Evolutionary conservation across 768 basidiomycete genomes (phyloP), one percentile per base, ranked within the genome.

Genomic region (Trametes maxima): DNA sequence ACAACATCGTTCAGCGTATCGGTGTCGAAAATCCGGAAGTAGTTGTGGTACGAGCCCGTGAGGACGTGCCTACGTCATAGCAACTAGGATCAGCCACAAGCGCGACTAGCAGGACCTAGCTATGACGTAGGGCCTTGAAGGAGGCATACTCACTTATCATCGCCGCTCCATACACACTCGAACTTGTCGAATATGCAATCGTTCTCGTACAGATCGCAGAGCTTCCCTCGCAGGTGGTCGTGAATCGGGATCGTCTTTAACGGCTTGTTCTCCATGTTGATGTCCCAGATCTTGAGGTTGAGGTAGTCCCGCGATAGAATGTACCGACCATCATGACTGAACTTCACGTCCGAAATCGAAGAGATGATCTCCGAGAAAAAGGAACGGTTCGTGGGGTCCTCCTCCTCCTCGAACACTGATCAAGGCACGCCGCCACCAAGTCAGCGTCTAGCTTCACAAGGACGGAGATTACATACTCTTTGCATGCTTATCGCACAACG

Each of bases 101-200:
- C 28, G 14, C 12, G 17, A 57, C 44, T 22, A 57, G 60, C 50
- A 58, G 67, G 73, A 50, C 75, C 67, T 57, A 62, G 25, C 28
- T 3, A 19, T 59, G 37, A 22, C 28, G 35, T 3, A 8, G 17
- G 45, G 47, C 3, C 47, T 49, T 28, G 40, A 14, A 49, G 48
- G 62, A 47, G n/a, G 49, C 57, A 59, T n/a, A 78, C 96, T 75
- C 77, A 88, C 97, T 88, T 87, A 73, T 92, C 96, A 72, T 97
- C 92, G 39, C 97, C 97, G 65, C 92, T 91, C 90, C 95, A 99
- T 21, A 93, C 90, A 74, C 97, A 98, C 78, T 99, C 97, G 68
- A 98, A 99, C 77, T 98, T 98, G 82, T 99, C 97, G 74, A 98
- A 99, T 71, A 99, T 99, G 77, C 97, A 98, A 71, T 99, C 97